Evolutionary conservation across 2,329 filamentous ascomycete genomes (phyloP), one percentile per base, ranked within the genome.

Genomic region (Trichoderma sp.): DNA sequence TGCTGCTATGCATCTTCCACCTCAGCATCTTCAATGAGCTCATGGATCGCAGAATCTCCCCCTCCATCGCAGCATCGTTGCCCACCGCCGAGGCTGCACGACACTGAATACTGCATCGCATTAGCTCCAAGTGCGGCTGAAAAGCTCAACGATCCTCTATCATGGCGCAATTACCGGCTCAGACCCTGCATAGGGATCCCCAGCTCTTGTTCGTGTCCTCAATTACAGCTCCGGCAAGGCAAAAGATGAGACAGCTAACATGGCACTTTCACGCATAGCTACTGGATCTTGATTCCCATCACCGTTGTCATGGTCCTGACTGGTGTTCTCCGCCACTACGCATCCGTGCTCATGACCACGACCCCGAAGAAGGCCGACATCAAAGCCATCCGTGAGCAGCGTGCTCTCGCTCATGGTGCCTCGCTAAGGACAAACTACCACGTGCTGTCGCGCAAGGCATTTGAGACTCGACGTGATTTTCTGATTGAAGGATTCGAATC

Each of bases 271-370:
- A 18, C 65, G 21, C 36, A 70, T 78, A 99, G 96, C 85, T 98
- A 98, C 87, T 99, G 96, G 96, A 99, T 99, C 83, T 88, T 99
- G 73, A 91, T 98, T 74, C 96, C 96, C 74, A 99, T 99, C 82
- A 97, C 95, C 61, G 88, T 97, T 78, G 96, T 99, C 80, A 99
- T 99, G 97, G 91, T 99, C 75, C 84, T 99, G 74, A 99, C 96
- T 18, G 96, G 96, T 78, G 91, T 99, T 71, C 91, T 99, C 72
- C 95, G 96, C 76, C 96, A 99, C 85, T 99, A 98, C 82, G 95
- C 94, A 69, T 94, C 93, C 73, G 92, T 97, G n/a, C 89, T 99
- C 72, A 93, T 99, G 84, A 90, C 94, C 78, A 89, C 89, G 1
- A 85, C 92, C 6, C 95, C 96, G 18, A 98, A 98, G 85, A 92